phyloP scores from a whole-genome alignment of 1,284 basidiomycete genomes.

The Trichosporon ovoides region DNA sequence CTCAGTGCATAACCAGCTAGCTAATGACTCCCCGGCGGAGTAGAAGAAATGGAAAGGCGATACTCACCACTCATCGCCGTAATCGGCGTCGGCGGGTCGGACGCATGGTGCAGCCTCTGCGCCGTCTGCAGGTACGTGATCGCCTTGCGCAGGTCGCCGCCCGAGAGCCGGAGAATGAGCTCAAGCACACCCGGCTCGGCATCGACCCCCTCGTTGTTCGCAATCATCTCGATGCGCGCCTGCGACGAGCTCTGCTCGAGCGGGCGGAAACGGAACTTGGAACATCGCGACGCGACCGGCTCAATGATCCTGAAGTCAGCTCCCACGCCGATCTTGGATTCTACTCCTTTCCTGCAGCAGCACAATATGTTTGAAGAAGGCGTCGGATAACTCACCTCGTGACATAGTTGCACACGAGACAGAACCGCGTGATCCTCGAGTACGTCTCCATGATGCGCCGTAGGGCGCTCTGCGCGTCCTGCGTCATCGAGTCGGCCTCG shows the following conservation, averaged over 20 bases:
- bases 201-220: slow-evolving; percentile 55
- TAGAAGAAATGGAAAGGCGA: background rate
- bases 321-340: no score
- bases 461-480: slow-evolving; percentile 93
- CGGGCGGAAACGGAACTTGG: slow-evolving; percentile 96
- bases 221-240: slow-evolving; percentile 74
- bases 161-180: slow-evolving; percentile 55
- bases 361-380: no score
- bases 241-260: slow-evolving; percentile 74
- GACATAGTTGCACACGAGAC: slow-evolving; percentile 98
- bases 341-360: no score
- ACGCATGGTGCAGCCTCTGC: slow-evolving; percentile 70
- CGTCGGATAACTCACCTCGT: slow-evolving; percentile 67
- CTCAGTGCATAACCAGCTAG: no score
- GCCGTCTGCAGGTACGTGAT: slow-evolving; percentile 98
- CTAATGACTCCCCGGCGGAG: no score
- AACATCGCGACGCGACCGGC: slow-evolving; percentile 96
- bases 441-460: slow-evolving; percentile 98
- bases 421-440: slow-evolving; percentile 93
- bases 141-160: slow-evolving; percentile 92
- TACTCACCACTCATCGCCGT: slow-evolving; percentile 53
- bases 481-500: slow-evolving; percentile 99
- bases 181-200: slow-evolving; percentile 50
- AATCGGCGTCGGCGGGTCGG: slow-evolving; percentile 65
- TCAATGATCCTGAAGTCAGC: slow-evolving; percentile 80